Percentiles rank a stretch among this genome's conserved stretches.
Evolutionary conservation across 352 stramenopile species (phyloP).

Genomic region (Pythium vanterpoolii): DNA sequence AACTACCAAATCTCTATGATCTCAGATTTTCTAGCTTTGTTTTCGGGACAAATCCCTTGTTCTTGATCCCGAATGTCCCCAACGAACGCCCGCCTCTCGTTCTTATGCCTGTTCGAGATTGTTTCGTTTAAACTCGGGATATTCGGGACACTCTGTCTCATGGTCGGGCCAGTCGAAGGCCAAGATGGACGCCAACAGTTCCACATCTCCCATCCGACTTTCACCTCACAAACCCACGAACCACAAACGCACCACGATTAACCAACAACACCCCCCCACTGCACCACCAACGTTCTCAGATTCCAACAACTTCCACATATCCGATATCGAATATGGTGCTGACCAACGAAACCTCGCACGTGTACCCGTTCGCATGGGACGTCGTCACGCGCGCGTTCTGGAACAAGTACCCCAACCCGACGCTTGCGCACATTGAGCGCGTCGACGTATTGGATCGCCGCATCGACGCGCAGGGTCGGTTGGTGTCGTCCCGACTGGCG

Average conservation of each 20-base stretch:
- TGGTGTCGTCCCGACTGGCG: conserved; percentile 64
- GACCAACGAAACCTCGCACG: conserved; percentile 67
- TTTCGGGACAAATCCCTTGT: conserved; percentile 14
- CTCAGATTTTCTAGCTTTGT: background rate
- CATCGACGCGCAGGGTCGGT: conserved; percentile 60
- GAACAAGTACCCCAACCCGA: conserved; percentile 88
- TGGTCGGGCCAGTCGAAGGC: background rate
- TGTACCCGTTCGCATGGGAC: conserved; percentile 82
- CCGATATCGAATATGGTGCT: conserved; percentile 51
- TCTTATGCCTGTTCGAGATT: conserved; percentile 15
- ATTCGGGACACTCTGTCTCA: conserved; percentile 1
- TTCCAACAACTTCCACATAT: background rate
- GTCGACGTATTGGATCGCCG: conserved; percentile 76
- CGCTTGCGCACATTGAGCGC: conserved; percentile 75
- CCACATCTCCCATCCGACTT: background rate
- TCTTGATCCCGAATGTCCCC: background rate
- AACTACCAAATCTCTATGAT: conserved; percentile 20
- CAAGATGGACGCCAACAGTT: no score
- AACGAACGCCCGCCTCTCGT: conserved; percentile 7
- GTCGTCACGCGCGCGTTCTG: conserved; percentile 85
- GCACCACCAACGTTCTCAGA: conserved; percentile 1
- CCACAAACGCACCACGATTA: background rate
- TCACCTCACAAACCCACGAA: background rate
- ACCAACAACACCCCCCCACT: no score
- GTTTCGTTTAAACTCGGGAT: conserved; percentile 2